A percentile compares a stretch with the other conserved stretches of the same genome.
phyloP scores from a whole-genome alignment of 83 land plant genomes.

The Diphasiastrum complanatum region DNA sequence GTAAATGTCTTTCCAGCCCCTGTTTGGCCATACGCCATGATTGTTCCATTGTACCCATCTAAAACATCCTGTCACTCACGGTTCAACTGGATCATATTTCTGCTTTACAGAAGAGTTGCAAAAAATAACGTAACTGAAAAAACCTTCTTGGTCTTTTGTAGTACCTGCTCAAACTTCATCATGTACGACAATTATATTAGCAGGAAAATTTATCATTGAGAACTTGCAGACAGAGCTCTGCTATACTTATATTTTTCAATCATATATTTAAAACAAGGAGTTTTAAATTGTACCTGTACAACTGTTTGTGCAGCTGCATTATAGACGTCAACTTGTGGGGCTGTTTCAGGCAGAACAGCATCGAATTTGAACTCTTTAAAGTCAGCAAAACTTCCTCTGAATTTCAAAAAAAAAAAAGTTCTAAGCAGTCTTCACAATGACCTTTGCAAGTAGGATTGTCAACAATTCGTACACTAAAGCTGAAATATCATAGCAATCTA shows the following conservation, averaged over 20 bases:
- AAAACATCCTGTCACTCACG: slow-evolving; percentile 31
- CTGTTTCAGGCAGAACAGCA: slow-evolving; percentile 30
- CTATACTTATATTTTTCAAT: neutral
- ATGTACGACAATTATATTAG: too few relatives aligned
- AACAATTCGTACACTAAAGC: too few relatives aligned
- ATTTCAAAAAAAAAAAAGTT: neutral
- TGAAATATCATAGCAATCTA: too few relatives aligned
- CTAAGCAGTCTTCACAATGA: neutral
- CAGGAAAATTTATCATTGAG: too few relatives aligned
- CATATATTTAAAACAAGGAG: too few relatives aligned
- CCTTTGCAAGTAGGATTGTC: too few relatives aligned
- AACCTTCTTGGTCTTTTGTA: neutral
- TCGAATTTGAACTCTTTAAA: slow-evolving; percentile 41
- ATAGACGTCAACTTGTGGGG: slow-evolving; percentile 36
- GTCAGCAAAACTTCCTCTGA: slow-evolving; percentile 38
- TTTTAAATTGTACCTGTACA: slow-evolving; percentile 25
- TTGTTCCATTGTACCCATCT: slow-evolving; percentile 42
- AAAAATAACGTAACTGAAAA: neutral
- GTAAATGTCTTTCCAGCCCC: slow-evolving; percentile 42
- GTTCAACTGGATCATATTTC: neutral
- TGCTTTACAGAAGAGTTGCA: neutral
- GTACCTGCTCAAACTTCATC: neutral
- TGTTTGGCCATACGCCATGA: slow-evolving; percentile 43
- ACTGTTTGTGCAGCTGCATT: slow-evolving; percentile 28
- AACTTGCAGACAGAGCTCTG: neutral